Conservation (phyloP, 164 flowering plant species). For the Sextonia rubra region DNA sequence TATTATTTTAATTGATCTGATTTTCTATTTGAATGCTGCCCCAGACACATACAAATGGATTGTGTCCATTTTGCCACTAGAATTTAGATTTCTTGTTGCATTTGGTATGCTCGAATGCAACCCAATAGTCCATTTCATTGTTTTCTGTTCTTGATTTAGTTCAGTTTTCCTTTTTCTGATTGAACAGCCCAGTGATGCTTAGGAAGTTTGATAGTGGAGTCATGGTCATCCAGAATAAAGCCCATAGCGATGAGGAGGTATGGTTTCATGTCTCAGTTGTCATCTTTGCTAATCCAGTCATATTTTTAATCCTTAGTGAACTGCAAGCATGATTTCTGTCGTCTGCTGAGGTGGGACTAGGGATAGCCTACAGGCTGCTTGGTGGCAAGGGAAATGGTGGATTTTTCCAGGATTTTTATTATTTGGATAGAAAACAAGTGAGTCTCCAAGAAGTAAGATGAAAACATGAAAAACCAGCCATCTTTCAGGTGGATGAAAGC, state of each 20-base stretch:
- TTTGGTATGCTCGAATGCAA: background rate
- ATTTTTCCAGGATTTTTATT: no score
- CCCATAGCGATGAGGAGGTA: conserved; percentile 97
- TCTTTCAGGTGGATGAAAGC: no score
- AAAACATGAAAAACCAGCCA: no score
- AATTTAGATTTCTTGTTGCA: background rate
- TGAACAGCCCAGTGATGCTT: conserved; percentile 79
- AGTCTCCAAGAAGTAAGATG: no score
- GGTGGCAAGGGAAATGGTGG: no score
- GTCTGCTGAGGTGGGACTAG: no score
- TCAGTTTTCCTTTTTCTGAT: background rate
- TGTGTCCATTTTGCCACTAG: background rate
- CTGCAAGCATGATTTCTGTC: no score
- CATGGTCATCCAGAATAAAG: conserved; percentile 88
- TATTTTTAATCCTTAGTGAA: background rate
- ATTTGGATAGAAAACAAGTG: no score
- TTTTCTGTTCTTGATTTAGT: background rate
- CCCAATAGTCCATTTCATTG: no score
- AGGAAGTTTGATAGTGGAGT: conserved; percentile 99
- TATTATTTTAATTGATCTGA: background rate
- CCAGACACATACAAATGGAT: background rate
- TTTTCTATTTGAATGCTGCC: background rate
- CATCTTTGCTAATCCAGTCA: background rate
- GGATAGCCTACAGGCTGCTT: no score
- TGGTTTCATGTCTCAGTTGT: background rate